Evolutionary conservation across 1,139 yeast genomes (phyloP), one percentile per base, ranked within the genome.

Genomic region (Geotrichum australiense): DNA sequence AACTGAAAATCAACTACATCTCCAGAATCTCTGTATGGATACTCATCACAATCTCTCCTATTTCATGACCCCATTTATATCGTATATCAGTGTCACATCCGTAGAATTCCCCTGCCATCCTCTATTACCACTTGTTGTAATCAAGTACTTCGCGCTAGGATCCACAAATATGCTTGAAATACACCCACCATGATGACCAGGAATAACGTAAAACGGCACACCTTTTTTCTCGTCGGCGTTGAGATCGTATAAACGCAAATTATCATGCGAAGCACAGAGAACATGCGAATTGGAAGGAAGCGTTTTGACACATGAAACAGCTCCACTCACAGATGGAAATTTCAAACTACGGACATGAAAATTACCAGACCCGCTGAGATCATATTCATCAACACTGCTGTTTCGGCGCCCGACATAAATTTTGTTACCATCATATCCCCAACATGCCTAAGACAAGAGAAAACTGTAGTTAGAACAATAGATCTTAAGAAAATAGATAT

Each of bases 41-140:
- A n/a, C n/a, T n/a, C n/a, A n/a, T n/a, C n/a, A n/a, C n/a, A n/a
- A n/a, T n/a, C n/a, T n/a, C n/a, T n/a, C n/a, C n/a, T n/a, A n/a
- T n/a, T n/a, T n/a, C n/a, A 23, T 27, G 20, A 29, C 12, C 14
- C 20, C 32, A 19, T 65, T 66, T 31, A 89, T 78, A 57, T 87
- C 94, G 59, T 87, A 89, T 31, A 87, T 70, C 53, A 87, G 71
- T 5, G 84, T 83, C 22, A 80, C 74, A 49, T 91, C 98, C 0
- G 94, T 82, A 31, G 79, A 74, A 25, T 69, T 65, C 2, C 94
- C 84, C 55, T 82, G 91, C 96, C 96, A 89, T 3, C 98, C 98
- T 56, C 97, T 73, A 52, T 83, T 85, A 5, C 98, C 98, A 61
- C 95, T 83, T 1, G 97, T 80, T 56, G 95, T 81, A 11, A 89